Percentiles rank a stretch among this genome's conserved stretches.
phyloP scores from a whole-genome alignment of 2,329 filamentous ascomycete species.

The Didymella arachidicola region DNA sequence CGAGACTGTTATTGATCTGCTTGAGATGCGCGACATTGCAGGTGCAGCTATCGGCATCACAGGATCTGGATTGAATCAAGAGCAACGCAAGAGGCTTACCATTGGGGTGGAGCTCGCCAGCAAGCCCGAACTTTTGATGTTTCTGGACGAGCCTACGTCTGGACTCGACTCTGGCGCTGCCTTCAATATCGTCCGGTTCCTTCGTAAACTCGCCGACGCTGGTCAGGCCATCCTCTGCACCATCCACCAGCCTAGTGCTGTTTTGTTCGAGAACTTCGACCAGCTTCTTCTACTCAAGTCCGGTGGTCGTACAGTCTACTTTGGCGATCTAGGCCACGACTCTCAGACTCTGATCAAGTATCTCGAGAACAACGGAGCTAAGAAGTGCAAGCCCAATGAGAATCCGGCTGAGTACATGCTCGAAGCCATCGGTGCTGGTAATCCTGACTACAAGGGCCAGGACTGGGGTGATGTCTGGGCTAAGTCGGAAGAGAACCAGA shows the following conservation, averaged over 20 bases:
- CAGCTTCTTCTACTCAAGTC: constrained; percentile 69
- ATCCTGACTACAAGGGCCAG: constrained; percentile 54
- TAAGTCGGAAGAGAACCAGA: constrained; percentile 50
- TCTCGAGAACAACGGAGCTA: constrained; percentile 61
- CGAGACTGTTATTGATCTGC: constrained; percentile 68
- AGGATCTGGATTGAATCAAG: constrained; percentile 60
- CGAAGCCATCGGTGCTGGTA: constrained; percentile 55
- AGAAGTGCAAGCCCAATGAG: constrained; percentile 58
- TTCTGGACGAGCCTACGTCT: constrained; percentile 80
- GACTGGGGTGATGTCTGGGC: constrained; percentile 59
- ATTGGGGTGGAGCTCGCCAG: constrained; percentile 68
- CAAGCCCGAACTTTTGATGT: constrained; percentile 75
- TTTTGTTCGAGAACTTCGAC: constrained; percentile 72
- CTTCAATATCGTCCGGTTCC: constrained; percentile 69
- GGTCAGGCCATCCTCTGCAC: constrained; percentile 74
- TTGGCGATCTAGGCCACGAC: constrained; percentile 64
- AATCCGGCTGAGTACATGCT: constrained; percentile 65
- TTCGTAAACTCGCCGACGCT: constrained; percentile 70
- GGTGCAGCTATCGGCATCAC: constrained; percentile 69
- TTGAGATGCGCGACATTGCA: constrained; percentile 71
- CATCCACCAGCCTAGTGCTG: constrained; percentile 74
- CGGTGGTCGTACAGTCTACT: constrained; percentile 72
- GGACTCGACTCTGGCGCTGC: constrained; percentile 75
- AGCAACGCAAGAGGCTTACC: constrained; percentile 72
- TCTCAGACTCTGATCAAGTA: constrained; percentile 56